phyloP scores from a whole-genome alignment of 1,284 basidiomycete species.

The Microbotryum violaceum region DNA sequence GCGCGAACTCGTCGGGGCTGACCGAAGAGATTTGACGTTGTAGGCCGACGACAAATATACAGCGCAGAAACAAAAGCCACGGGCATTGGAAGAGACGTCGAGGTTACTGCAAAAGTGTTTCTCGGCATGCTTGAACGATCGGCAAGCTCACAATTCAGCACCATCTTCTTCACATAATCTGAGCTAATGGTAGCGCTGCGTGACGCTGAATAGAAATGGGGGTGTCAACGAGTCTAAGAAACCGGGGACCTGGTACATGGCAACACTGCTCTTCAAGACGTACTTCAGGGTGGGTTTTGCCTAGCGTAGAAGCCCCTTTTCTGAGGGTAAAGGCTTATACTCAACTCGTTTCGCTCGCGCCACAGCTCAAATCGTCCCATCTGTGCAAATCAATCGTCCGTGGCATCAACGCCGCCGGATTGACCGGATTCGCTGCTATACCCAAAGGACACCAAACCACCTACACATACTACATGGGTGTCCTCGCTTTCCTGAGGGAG shows the following conservation, averaged over 20 bases:
- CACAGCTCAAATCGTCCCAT: constrained; percentile 77
- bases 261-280: constrained; percentile 80
- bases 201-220: too few species aligned
- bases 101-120: constrained; percentile 86
- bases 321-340: not conserved
- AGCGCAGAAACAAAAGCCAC: constrained; percentile 48
- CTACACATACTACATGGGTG: constrained; percentile 85
- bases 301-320: not conserved
- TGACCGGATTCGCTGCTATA: constrained; percentile 66
- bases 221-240: constrained; percentile 8
- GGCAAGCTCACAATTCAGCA: constrained; percentile 47
- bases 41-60: constrained; percentile 22
- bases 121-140: constrained; percentile 78
- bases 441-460: constrained; percentile 85
- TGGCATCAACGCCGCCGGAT: constrained; percentile 69
- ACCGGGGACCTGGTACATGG: constrained; percentile 87
- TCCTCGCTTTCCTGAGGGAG: constrained; percentile 87
- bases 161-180: too few species aligned
- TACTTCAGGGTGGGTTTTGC: constrained; percentile 71
- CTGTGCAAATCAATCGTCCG: constrained; percentile 86
- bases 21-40: not conserved
- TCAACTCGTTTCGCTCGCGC: constrained; percentile 8
- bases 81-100: constrained; percentile 84
- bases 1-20: too few species aligned
- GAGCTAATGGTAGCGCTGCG: too few species aligned